These are phyloP conservation scores for Neurospora africana DNA, from an alignment of 495 filamentous ascomycete genomes.

Conservation along the genomic window DNA sequence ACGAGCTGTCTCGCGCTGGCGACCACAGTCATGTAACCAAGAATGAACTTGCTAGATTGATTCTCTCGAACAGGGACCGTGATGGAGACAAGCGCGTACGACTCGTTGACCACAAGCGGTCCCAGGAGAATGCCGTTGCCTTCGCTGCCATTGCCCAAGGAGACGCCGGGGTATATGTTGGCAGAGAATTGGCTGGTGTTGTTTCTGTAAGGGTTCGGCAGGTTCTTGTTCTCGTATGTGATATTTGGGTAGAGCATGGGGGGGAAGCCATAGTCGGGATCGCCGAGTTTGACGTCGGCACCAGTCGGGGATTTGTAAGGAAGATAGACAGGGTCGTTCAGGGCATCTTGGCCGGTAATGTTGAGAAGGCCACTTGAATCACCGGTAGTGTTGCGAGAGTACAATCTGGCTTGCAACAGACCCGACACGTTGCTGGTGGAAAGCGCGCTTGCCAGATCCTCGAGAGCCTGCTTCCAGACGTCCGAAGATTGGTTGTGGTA, in stretches of 20 bases:
- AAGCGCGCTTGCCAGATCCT: slow-evolving; percentile 55
- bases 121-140: slow-evolving; percentile 52
- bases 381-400: slow-evolving; percentile 52
- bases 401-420: slow-evolving; percentile 57
- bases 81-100: slow-evolving; percentile 67
- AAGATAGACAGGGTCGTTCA: slow-evolving; percentile 33
- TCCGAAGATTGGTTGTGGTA: slow-evolving; percentile 33
- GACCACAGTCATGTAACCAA: slow-evolving; percentile 68
- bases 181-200: slow-evolving; percentile 30
- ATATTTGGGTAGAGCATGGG: slow-evolving; percentile 63
- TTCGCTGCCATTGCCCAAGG: slow-evolving; percentile 38
- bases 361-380: slow-evolving; percentile 44
- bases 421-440: slow-evolving; percentile 38
- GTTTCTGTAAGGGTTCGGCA: slow-evolving; percentile 25
- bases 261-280: slow-evolving; percentile 52
- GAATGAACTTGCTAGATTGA: slow-evolving; percentile 42
- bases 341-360: slow-evolving; percentile 38
- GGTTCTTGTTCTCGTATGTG: slow-evolving; percentile 40
- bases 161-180: slow-evolving; percentile 38
- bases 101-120: slow-evolving; percentile 54
- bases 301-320: slow-evolving; percentile 51
- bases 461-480: slow-evolving; percentile 39
- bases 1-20: slow-evolving; percentile 51
- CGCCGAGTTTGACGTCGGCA: slow-evolving; percentile 44
- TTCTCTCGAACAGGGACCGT: slow-evolving; percentile 65